Base-by-base conservation (phyloP, 345 rosid genomes). In the Isatis tinctoria region DNA sequence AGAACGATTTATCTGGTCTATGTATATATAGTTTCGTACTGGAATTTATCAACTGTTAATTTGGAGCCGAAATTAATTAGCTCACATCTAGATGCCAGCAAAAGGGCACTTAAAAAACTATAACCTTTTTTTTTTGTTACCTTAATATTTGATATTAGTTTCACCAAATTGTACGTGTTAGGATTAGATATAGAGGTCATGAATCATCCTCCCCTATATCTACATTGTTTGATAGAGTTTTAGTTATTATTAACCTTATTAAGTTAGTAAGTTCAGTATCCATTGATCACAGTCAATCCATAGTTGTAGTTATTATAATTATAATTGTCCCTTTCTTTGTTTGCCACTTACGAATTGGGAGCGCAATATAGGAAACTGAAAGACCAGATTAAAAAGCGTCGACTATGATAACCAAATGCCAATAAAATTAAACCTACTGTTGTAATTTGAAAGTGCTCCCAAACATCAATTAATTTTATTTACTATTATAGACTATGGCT, bases 331-430 rank as follows among this genome's bases (percentile, higher is more conserved):
- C 18, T 67, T 28, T 68, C 61, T 60, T 60, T 74, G 78, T 60
- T 74, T 74, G 73, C 78, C 78, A 74, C 78, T 74, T 67, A 60
- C 27, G 70, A 33, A 35, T 44, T 65, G 24, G 70, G 20, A 49
- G 68, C 73, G 68, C 61, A 59, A 74, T 58, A 37, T 28, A 67
- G 4, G 60, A 60, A 49, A 74, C 35, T 49, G 14, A 59, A 27
- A 17, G 14, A 48, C 53, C 43, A 59, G 43, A 58, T 24, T 24
- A 41, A 48, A 51, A 59, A 47, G 41, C 65, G 59, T 43, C 60
- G 43, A 66, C 43, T 22, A 35, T 22, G 48, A 4, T 4, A 64
- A 54, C 47, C 60, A 74, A 20, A 13, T 28, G 49, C 24, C 54
- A 57, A 20, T 67, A 41, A 39, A 14, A 67, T 36, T 56, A 43